Base-by-base conservation (phyloP, 202 grass and related monocot species). In the Zizania palustris region DNA sequence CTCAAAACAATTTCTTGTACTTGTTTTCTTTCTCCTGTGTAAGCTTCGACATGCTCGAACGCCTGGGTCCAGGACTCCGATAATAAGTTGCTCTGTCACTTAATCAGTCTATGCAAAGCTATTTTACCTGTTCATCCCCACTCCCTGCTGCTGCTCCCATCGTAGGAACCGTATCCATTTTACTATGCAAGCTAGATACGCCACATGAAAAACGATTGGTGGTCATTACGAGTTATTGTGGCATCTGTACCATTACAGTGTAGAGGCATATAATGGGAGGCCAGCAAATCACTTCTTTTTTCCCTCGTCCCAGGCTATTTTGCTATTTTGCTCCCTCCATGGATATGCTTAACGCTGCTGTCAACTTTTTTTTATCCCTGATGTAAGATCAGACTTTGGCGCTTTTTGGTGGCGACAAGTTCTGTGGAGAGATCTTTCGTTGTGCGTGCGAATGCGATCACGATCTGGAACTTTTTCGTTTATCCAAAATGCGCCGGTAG, bases 331-430 rank as follows among this genome's bases (percentile, higher is more conserved):
- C 63, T 36, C 20, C 45, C 10, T n/a, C 22, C 19, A 72, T 20
- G 21, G 74, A 78, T 84, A 55, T 65, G 58, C 48, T 16, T 55
- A 11, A 69, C 80, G 63, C 75, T 79, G 63, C 39, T 69, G 64
- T 71, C 74, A 33, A 6, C 74, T 68, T 74, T 56, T 34, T 0
- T 56, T 34, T 0, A 41, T 59, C 53, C 72, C 15, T 48, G 74
- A 67, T 67, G 41, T 18, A 73, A 73, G 28, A 2, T 28, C 28
- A 84, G 78, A 72, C 12, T 34, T 43, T 39, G 48, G 3, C 28
- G 33, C 49, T 84, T 74, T 55, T 48, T 41, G 19, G n/a, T 13
- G 55, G 13, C 48, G 49, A 64, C 42, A 56, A 33, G 59, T 54
- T 49, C 11, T 10, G 38, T 5, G 28, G 46, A 68, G 46, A 68